phyloP scores from a whole-genome alignment of 2,329 filamentous ascomycete genomes.

The Alternaria angustiovoidea region DNA sequence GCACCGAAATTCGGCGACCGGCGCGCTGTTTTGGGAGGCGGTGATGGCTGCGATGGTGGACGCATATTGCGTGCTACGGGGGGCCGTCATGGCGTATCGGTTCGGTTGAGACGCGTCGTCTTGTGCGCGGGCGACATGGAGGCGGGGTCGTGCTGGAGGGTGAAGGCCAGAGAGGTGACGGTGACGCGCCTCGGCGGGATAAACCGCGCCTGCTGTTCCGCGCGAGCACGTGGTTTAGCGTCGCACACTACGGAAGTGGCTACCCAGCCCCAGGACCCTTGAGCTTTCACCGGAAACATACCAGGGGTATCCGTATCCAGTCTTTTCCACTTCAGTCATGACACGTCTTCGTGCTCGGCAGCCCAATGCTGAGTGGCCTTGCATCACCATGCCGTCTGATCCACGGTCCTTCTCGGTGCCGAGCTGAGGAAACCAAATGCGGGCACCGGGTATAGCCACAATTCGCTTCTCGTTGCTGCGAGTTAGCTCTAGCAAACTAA shows the following conservation, averaged over 20 bases:
- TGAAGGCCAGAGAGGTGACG: conserved; percentile 8
- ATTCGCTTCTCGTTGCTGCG: neutral
- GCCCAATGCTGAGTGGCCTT: conserved; percentile 10
- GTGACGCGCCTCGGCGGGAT: conserved; percentile 18
- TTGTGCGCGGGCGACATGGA: conserved; percentile 6
- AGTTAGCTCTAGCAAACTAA: conserved; percentile 18
- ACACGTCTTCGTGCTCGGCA: conserved; percentile 11
- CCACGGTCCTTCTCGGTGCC: conserved; percentile 3
- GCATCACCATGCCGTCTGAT: conserved; percentile 8
- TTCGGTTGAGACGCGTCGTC: conserved; percentile 19
- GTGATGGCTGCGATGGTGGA: conserved; percentile 47
- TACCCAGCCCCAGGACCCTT: conserved; percentile 1
- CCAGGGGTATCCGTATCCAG: conserved; percentile 3
- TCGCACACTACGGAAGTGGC: conserved; percentile 1
- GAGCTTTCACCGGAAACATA: conserved; percentile 10
- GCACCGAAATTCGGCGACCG: conserved; percentile 82
- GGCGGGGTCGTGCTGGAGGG: conserved; percentile 11
- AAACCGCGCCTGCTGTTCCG: conserved; percentile 7
- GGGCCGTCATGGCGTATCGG: conserved; percentile 36
- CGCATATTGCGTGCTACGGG: conserved; percentile 31
- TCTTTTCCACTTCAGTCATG: conserved; percentile 14
- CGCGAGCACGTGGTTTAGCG: conserved; percentile 23
- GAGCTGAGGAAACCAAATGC: conserved; percentile 23
- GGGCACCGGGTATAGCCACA: neutral
- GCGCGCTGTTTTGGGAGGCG: conserved; percentile 70